Evolutionary conservation across 1,284 basidiomycete genomes (phyloP).

Genomic region (Leccinum subrobustum): DNA sequence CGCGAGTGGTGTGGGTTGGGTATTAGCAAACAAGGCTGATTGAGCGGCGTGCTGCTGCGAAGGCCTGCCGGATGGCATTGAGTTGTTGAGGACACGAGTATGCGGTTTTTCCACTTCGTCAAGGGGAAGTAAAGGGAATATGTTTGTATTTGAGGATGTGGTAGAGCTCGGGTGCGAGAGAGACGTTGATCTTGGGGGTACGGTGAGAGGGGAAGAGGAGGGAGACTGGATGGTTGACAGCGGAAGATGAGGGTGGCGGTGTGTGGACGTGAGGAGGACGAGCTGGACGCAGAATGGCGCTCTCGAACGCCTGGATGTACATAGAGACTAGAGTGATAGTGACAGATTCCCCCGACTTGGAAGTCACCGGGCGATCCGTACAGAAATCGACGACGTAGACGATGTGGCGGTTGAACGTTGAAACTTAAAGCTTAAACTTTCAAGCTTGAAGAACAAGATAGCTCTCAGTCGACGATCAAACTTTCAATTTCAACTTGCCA

Average conservation of each 20-base stretch:
- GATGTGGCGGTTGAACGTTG: neutral
- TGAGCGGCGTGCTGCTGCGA: constrained; percentile 12
- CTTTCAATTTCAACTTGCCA: too few species aligned
- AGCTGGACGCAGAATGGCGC: too few species aligned
- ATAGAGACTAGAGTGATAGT: constrained; percentile 46
- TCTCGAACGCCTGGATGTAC: too few species aligned
- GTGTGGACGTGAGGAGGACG: too few species aligned
- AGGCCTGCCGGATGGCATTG: constrained; percentile 5
- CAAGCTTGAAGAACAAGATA: neutral
- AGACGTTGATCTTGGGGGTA: constrained; percentile 43
- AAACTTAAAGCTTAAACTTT: too few species aligned
- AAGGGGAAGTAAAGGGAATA: constrained; percentile 17
- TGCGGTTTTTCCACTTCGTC: constrained; percentile 13
- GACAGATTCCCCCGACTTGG: constrained; percentile 63
- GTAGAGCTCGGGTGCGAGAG: constrained; percentile 19
- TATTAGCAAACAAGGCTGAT: neutral
- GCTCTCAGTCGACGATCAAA: too few species aligned
- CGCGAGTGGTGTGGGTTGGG: constrained; percentile 15
- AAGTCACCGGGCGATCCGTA: constrained; percentile 55
- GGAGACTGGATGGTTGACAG: too few species aligned
- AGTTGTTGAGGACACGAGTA: neutral
- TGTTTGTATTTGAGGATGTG: constrained; percentile 29
- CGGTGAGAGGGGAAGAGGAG: constrained; percentile 38
- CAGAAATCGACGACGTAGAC: constrained; percentile 20
- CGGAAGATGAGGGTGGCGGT: too few species aligned